Base-by-base conservation (phyloP, 2,329 filamentous ascomycete species). In the Penicillium sp. region DNA sequence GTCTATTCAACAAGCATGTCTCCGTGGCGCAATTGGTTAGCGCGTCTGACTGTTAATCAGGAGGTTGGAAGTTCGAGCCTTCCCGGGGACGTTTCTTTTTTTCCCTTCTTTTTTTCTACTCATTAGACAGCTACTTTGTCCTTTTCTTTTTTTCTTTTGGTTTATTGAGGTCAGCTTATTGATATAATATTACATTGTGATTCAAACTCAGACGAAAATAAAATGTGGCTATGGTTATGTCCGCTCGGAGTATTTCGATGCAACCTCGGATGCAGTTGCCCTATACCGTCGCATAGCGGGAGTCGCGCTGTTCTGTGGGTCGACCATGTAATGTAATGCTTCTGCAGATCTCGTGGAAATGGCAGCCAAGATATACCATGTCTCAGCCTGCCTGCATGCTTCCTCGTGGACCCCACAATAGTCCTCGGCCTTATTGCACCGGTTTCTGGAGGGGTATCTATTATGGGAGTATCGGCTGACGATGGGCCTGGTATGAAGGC, bases 61-160 rank as follows among this genome's bases (percentile, higher is more conserved):
- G 63, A 65, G 63, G 70, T 72, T 71, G 70, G 70, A 73, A 72
- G 70, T 73, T 73, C 71, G 68, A 73, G 70, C 71, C 70, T 72
- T 73, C 69, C 69, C 70, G 67, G 71, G 71, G 68, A 72, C 71
- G 71, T 45, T 55, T 55, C 21, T 63, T 64, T 64, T 63, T 63
- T 39, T 46, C 23, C n/a, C n/a, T 34, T 39, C 16, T 46, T 46
- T 44, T 50, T 50, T 31, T 21, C 21, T 42, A 45, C 16, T 39
- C 21, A 1, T 13, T 10, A 27, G 25, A 8, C 8, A 27, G 25
- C 25, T 7, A 25, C 25, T 25, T 25, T 25, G 18, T 32, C 15
- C n/a, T 18, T 41, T 27, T 6, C 9, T 4, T 10, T 21, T 12
- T 25, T 4, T 31, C 16, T 40, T 32, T 15, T 15, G 3, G 6